A percentile compares a stretch with the other conserved stretches of the same genome.
phyloP scores from a whole-genome alignment of 352 stramenopile species.

The Sclerospora graminicola region DNA sequence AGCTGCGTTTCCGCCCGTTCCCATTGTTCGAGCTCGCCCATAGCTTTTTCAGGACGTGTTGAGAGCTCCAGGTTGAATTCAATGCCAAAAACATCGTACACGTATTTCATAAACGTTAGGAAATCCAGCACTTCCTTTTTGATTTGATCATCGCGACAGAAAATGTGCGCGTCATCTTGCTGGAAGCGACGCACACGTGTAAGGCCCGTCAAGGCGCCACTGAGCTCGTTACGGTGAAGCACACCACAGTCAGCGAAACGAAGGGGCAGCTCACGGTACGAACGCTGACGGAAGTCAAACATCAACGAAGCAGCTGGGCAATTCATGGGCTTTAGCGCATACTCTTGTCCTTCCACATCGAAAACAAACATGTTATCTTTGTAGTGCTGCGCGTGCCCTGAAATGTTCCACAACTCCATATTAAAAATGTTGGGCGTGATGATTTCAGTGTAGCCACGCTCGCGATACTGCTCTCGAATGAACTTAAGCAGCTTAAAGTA shows the following conservation, averaged over 20 bases:
- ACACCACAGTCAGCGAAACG: conserved; percentile 97
- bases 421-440: conserved; percentile 99
- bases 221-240: conserved; percentile 95
- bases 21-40: conserved; percentile 92
- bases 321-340: conserved; percentile 99
- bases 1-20: conserved; percentile 71
- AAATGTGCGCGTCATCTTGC: conserved; percentile 98
- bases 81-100: conserved; percentile 98
- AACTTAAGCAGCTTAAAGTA: conserved; percentile 98
- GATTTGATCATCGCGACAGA: conserved; percentile 93
- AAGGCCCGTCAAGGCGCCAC: conserved; percentile 92
- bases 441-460: conserved; percentile 85
- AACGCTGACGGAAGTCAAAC: conserved; percentile 90
- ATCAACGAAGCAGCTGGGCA: conserved; percentile 98
- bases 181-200: conserved; percentile 96
- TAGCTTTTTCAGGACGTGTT: conserved; percentile 94
- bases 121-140: conserved; percentile 83
- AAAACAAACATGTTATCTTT: conserved; percentile 99
- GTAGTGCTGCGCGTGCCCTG: conserved; percentile 96
- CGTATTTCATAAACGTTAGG: conserved; percentile 95
- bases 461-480: conserved; percentile 84
- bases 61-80: conserved; percentile 96
- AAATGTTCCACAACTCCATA: conserved; percentile 95
- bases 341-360: conserved; percentile 91
- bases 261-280: conserved; percentile 95